Evolutionary conservation across 169 alveolate genomes (phyloP), one percentile per base, ranked within the genome.

Genomic region (Cryptosporidium ubiquitum): DNA sequence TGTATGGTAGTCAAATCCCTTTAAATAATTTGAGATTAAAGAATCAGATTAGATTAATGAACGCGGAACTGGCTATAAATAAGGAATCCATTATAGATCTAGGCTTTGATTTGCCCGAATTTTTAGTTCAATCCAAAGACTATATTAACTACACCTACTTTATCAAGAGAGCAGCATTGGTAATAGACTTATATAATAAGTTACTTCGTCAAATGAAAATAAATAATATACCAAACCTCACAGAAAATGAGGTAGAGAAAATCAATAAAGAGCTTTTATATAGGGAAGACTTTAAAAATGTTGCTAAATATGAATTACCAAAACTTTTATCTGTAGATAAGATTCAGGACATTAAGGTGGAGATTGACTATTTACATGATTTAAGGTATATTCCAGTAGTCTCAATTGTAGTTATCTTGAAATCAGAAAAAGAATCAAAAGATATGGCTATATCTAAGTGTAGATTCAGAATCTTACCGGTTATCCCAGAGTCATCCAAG

Each of bases 301-400:
- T 55, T 31, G 37, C 14, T 55, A 55, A 55, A 3, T 9, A 26
- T 55, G 37, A 23, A 26, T 55, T 23, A 23, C 37, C 66, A 16
- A 26, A 4, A 20, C 35, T 55, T n/a, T 14, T 37, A 0, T 29
- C 71, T 3, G 31, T 20, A 4, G 51, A 33, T 20, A 16, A n/a
- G 6, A 64, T 64, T 4, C 44, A 37, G 51, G 49, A 29, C 3
- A 29, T 79, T 26, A 6, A 61, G 18, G 61, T 79, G 20, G 73
- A 79, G 16, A 35, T 79, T 5, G 89, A 79, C 23, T 58, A 42
- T 58, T 47, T 61, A 26, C 14, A 79, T 79, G 89, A 66, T 79
- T 39, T 79, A 49, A 42, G 68, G 33, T 79, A 79, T 23, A 33
- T 64, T 40, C 89, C 89, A 57, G 58, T 58, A 0, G 55, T 79